Percentiles rank a stretch among this genome's conserved stretches.
Evolutionary conservation across 2,329 filamentous ascomycete species (phyloP).

Genomic region (Beauveria australis): DNA sequence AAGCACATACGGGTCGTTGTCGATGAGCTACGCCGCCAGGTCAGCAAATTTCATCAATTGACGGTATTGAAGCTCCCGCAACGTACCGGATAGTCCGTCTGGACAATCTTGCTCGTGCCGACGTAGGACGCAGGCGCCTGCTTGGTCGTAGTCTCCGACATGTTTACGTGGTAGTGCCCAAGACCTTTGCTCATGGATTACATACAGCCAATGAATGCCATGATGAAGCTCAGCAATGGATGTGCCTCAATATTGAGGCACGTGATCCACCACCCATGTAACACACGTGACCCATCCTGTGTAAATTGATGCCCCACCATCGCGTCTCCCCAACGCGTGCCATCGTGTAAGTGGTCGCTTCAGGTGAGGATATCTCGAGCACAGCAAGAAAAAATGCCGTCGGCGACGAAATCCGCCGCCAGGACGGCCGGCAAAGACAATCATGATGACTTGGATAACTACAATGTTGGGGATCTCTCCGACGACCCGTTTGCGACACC

Average conservation of each 20-base stretch:
- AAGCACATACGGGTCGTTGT: conserved; percentile 81
- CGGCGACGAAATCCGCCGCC: conserved; percentile 7
- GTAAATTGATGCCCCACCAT: conserved; percentile 12
- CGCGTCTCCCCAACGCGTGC: conserved; percentile 16
- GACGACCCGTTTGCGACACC: conserved; percentile 43
- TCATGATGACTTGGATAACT: conserved; percentile 66
- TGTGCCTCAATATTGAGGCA: conserved; percentile 25
- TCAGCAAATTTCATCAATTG: conserved; percentile 19
- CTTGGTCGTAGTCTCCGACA: conserved; percentile 32
- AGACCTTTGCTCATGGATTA: conserved; percentile 17
- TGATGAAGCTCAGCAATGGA: conserved; percentile 16
- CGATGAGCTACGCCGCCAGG: conserved; percentile 68
- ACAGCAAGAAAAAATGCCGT: conserved; percentile 16
- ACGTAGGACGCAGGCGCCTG: conserved; percentile 27
- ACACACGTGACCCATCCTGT: conserved; percentile 1
- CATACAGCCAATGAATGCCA: conserved; percentile 10
- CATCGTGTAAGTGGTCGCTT: conserved; percentile 13
- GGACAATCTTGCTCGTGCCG: conserved; percentile 60
- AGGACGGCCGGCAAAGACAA: conserved; percentile 1
- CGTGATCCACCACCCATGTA: conserved; percentile 18
- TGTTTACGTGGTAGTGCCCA: conserved; percentile 23
- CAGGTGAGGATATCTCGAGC: background rate
- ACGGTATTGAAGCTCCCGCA: conserved; percentile 13
- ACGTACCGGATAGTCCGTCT: conserved; percentile 81
- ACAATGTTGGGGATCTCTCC: conserved; percentile 52